A percentile compares a stretch with the other conserved stretches of the same genome.
Evolutionary conservation across 805 yeast genomes (phyloP).

Genomic region (Wickerhamomyces pijperi): DNA sequence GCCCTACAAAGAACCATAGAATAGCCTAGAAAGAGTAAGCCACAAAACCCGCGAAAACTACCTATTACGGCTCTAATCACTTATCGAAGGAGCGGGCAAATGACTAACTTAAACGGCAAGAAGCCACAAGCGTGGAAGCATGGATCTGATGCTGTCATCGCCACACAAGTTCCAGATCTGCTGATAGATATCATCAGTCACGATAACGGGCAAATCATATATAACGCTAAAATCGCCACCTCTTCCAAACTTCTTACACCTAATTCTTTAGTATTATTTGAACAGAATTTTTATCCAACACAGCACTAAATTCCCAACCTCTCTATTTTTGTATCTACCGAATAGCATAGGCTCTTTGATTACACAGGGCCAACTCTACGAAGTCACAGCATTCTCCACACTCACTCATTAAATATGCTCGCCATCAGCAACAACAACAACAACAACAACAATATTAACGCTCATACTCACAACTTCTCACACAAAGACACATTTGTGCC

Average conservation of each 20-base stretch:
- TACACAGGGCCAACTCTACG: background rate
- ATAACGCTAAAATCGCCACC: background rate
- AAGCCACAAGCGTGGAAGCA: background rate
- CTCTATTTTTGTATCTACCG: background rate
- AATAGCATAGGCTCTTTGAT: background rate
- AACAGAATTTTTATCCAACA: too few relatives aligned
- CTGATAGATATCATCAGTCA: background rate
- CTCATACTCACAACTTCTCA: background rate
- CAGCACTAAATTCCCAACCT: background rate
- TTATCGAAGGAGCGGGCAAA: background rate
- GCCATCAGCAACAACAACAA: background rate
- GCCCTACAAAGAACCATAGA: too few relatives aligned
- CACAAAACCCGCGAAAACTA: background rate
- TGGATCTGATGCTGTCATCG: background rate
- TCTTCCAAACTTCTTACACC: too few relatives aligned
- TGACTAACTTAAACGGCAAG: background rate
- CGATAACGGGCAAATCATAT: background rate
- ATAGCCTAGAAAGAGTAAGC: too few relatives aligned
- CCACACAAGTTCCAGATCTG: too few relatives aligned
- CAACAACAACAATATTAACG: too few relatives aligned
- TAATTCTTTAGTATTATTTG: too few relatives aligned
- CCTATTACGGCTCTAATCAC: background rate
- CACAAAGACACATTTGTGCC: background rate
- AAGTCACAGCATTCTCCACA: background rate
- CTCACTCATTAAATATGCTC: background rate